Evolutionary conservation across 208 protist genomes (phyloP), one percentile per base, ranked within the genome.

Genomic region (Angomonas deanei): DNA sequence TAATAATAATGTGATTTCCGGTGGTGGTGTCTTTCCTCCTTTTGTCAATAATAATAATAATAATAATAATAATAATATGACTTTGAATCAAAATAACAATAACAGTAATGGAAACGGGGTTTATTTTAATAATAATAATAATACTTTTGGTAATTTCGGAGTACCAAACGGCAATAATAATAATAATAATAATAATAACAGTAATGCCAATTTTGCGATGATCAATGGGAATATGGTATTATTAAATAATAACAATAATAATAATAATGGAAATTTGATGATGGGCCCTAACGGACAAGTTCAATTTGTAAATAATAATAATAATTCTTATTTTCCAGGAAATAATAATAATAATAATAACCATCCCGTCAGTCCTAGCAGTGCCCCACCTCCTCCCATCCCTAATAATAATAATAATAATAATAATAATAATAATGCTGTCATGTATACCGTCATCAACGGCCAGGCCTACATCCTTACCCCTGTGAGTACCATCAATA

Each of bases 111-210:
- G 39, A 56, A 54, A 61, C 39, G 32, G 13, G 6, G 32, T 46
- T 61, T 21, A 15, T 61, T 15, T 56, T 61, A 31, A 26, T 61
- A 54, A 15, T 61, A 64, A 60, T 57, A 23, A 58, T 27, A n/a
- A 26, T 36, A 24, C 26, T 64, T 1, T 23, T 60, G 47, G n/a
- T 47, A 6, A 17, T n/a, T 53, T n/a, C 5, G 23, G 10, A 5
- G n/a, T 11, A 27, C 23, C 10, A 17, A 17, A 24, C 47, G n/a
- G n/a, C 50, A 26, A 56, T 56, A 56, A 56, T 56, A 56, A 8
- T 8, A 11, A 32, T 34, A 56, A 26, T 53, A 53, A 53, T 53
- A 53, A 53, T 53, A 53, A 53, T 53, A 17, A 53, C 8, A 53
- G 47, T 26, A 53, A 53, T 26, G 19, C 8, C 23, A 53, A 28